Evolutionary conservation across 805 yeast genomes (phyloP), one percentile per base, ranked within the genome.

Genomic region (Pichia gijzeniarum): DNA sequence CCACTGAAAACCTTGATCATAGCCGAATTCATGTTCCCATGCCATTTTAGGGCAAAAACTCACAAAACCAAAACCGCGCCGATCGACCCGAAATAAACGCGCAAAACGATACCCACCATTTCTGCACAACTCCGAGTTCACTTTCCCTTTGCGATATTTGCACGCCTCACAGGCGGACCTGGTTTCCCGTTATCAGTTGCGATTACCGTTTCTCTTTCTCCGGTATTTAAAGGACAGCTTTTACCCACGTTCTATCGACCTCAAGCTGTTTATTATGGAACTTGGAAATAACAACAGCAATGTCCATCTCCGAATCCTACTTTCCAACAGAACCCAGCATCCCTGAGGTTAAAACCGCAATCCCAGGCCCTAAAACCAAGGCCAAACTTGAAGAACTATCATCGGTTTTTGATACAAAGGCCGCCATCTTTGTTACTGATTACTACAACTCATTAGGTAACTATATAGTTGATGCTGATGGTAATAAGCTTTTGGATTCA

Each of bases 381-480:
- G 64, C 58, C 14, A 63, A 61, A 22, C 61, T 72, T 49, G 63
- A 60, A 31, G 56, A 71, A 17, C 65, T 77, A 43, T 62, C 66
- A 37, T 52, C 68, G 34, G 81, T 76, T 13, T 78, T 76, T 50
- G 87, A 81, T 57, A 63, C 81, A 41, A 71, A 85, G 64, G 74
- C 83, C 19, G 77, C 76, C 10, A 79, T 79, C 60, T 79, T 79
- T 56, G 70, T 79, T 40, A 79, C 80, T 33, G 86, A 81, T 61
- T 81, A 80, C 60, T 71, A 72, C 52, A 77, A 79, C 50, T 80
- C 85, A 2, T 44, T 59, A 10, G 87, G 87, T 57, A 81, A 81
- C 65, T 81, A 80, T 65, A 71, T 81, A 44, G 74, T 68, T 41
- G 86, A 81, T 60, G 82, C 73, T 14, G 86, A 81, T 58, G 85